Evolutionary conservation across 495 filamentous ascomycete species (phyloP).

Genomic region (Astrothelium subdiscretum): DNA sequence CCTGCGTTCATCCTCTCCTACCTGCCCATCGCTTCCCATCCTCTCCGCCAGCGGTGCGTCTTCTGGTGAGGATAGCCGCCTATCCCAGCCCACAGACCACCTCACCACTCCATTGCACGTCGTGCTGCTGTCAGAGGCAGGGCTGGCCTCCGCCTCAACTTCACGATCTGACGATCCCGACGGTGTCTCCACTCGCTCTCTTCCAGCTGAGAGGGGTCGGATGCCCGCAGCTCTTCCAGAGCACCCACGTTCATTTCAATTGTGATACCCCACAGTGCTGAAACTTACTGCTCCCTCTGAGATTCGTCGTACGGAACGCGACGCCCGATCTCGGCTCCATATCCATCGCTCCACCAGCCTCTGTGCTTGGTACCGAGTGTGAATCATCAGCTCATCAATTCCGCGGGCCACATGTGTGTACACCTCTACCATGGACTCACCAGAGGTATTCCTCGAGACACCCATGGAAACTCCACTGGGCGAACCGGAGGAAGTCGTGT

Average conservation of each 20-base stretch:
- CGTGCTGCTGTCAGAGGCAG: background rate
- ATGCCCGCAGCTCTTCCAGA: background rate
- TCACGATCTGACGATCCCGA: background rate
- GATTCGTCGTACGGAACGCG: background rate
- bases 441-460: conserved; percentile 61
- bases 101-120: background rate
- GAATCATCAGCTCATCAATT: background rate
- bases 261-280: background rate
- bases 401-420: conserved; percentile 16
- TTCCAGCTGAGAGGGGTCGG: background rate
- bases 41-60: background rate
- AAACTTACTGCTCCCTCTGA: background rate
- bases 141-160: background rate
- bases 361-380: background rate
- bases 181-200: background rate
- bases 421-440: conserved; percentile 39
- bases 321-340: background rate
- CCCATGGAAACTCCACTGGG: conserved; percentile 47
- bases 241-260: background rate
- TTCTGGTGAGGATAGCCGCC: background rate
- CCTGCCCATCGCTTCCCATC: background rate
- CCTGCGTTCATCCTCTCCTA: background rate
- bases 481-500: conserved; percentile 65
- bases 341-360: background rate
- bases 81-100: background rate